Conservation (phyloP, 148 eudicot species). For the Cornus kousa region DNA sequence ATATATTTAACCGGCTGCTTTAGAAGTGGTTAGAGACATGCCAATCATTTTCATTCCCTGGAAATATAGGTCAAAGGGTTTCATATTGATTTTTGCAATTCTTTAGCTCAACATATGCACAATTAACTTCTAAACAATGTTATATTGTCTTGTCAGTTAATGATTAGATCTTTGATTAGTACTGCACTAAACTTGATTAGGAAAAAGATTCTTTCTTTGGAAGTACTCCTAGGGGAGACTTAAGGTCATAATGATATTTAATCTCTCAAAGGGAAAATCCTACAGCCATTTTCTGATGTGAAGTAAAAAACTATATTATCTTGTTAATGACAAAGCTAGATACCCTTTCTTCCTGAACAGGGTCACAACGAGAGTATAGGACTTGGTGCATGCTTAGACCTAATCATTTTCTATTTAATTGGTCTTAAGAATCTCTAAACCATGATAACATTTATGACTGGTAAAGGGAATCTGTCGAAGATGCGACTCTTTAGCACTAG, state of each 20-base stretch:
- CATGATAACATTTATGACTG: constrained; percentile 3
- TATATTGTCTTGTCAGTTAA: not conserved
- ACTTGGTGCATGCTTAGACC: constrained; percentile 15
- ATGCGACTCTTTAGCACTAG: constrained; percentile 4
- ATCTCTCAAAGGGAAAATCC: not conserved
- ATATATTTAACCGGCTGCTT: not conserved
- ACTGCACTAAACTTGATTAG: not conserved
- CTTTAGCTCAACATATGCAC: not conserved
- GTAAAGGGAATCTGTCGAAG: constrained; percentile 4
- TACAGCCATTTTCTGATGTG: not conserved
- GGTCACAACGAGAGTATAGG: not conserved
- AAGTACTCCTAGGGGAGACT: not conserved
- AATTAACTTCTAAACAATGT: not conserved
- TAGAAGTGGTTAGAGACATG: not conserved
- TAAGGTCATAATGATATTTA: not conserved
- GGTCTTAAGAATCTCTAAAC: not conserved
- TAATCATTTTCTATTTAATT: not conserved
- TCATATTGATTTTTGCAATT: not conserved
- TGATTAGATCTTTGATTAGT: not conserved
- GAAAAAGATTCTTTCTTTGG: not conserved
- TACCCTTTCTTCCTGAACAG: constrained; percentile 10
- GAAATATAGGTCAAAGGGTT: not conserved
- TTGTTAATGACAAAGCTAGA: not conserved
- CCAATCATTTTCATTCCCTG: not conserved
- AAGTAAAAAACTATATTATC: not conserved